These are phyloP conservation scores for Leccinum rimulosum DNA, from an alignment of 768 basidiomycete species.

Conservation along the genomic window DNA sequence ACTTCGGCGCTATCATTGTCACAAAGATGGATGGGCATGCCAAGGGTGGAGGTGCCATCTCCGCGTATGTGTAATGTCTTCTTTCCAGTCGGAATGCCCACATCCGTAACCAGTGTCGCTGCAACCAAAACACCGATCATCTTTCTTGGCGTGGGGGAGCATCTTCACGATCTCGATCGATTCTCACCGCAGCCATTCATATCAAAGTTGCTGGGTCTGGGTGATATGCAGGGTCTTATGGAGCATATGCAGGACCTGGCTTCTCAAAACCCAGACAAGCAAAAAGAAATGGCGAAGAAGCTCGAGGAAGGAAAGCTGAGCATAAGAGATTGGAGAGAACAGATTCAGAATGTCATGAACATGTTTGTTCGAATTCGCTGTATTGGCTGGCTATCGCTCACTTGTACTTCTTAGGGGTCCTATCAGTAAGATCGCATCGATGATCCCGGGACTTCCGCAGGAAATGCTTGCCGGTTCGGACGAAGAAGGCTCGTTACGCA, in stretches of 20 bases:
- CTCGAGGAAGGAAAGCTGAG: conserved; percentile 96
- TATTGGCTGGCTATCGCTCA: conserved; percentile 6
- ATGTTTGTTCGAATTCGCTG: conserved; percentile 57
- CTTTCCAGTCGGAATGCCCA: conserved; percentile 2
- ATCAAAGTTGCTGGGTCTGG: conserved; percentile 91
- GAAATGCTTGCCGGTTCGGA: conserved; percentile 90
- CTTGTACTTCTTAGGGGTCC: conserved; percentile 71
- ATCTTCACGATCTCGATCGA: conserved; percentile 93
- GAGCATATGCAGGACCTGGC: conserved; percentile 98
- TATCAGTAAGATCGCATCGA: conserved; percentile 95
- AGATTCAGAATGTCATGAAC: conserved; percentile 96
- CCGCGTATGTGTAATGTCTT: conserved; percentile 65
- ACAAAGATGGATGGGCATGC: conserved; percentile 99
- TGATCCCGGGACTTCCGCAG: conserved; percentile 96
- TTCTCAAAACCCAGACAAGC: conserved; percentile 90
- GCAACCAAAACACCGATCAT: conserved; percentile 98
- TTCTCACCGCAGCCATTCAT: conserved; percentile 98
- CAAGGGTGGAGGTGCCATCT: conserved; percentile 98
- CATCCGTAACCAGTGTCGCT: conserved; percentile 67
- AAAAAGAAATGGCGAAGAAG: conserved; percentile 98
- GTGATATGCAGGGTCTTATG: conserved; percentile 95
- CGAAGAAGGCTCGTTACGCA: conserved; percentile 83
- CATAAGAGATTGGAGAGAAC: conserved; percentile 97
- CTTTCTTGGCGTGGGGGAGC: conserved; percentile 97
- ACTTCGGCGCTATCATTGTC: conserved; percentile 98